Base-by-base conservation (phyloP, 2,329 filamentous ascomycete genomes). In the Hypoxylon sp. region DNA sequence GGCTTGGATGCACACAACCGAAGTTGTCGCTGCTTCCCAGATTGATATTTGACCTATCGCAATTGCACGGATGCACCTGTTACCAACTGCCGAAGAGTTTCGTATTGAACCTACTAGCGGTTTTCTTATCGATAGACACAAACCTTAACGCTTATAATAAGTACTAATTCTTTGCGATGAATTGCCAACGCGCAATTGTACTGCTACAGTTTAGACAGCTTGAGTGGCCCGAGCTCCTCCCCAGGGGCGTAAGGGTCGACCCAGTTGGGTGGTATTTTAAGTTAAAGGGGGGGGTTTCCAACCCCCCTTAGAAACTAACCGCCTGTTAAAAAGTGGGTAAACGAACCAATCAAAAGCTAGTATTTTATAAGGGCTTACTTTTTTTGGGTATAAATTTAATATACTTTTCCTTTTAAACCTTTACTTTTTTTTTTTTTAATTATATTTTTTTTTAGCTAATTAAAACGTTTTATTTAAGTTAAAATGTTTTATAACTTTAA, bases 21-120 rank as follows among this genome's bases (percentile, higher is more conserved):
- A 44, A 50, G 13, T 29, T 42, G 33, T 50, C n/a, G 47, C 31
- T 24, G 13, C 9, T 54, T 26, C 44, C 17, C 17, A 26, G 29
- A 59, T 22, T 17, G 9, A 26, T 39, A 48, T 47, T 59, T 33
- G 48, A 42, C 48, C 39, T 53, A 54, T 64, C 54, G 61, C 54
- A 59, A 59, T 24, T 59, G 54, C 46, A 29, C 24, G 31, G 9
- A 13, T 48, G 29, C 26, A 53, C 31, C 29, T 31, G 44, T 24
- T n/a, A 44, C 4, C 19, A 53, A 29, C 17, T 51, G n/a, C 11
- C 29, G 22, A 9, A 24, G 24, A 14, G 35, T 10, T 37, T 37
- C 10, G 4, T 11, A 5, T 14, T n/a, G 13, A 5, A 39, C 5
- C 35, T n/a, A 14, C 5, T 22, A 44, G 39, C 3, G 6, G 4